phyloP scores from a whole-genome alignment of 2,329 filamentous ascomycete species.

The Grosmannia clavigera region DNA sequence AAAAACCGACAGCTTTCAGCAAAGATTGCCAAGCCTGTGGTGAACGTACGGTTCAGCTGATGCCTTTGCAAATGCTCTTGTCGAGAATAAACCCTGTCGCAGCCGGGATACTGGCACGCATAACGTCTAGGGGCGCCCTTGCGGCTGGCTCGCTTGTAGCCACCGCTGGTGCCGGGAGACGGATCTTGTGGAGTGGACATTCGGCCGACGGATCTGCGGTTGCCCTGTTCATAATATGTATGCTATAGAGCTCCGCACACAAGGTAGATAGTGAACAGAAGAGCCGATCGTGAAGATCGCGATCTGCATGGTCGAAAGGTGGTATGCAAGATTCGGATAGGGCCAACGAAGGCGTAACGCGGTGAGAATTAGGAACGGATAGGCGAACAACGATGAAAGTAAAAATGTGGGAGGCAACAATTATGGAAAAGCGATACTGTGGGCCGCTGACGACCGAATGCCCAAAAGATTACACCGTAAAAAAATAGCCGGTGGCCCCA shows the following conservation, averaged over 20 bases:
- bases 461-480: background rate
- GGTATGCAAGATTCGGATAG: too few species aligned
- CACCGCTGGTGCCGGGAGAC: conserved; percentile 7
- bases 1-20: background rate
- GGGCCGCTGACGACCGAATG: background rate
- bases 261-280: background rate
- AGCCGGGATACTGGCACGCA: conserved; percentile 55
- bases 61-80: conserved; percentile 73
- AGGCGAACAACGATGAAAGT: too few species aligned
- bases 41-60: conserved; percentile 57
- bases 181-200: conserved; percentile 11
- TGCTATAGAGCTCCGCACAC: background rate
- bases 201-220: background rate
- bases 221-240: background rate
- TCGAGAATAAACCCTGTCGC: conserved; percentile 68
- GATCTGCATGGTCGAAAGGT: too few species aligned
- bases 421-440: background rate
- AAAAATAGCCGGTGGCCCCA: background rate
- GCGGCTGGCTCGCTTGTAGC: conserved; percentile 39
- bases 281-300: too few species aligned
- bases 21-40: too few species aligned
- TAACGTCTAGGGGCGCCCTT: conserved; percentile 40
- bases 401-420: too few species aligned
- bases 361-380: too few species aligned
- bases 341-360: too few species aligned